Percentiles rank a stretch among this genome's conserved stretches.
These are phyloP conservation scores for Phaffia rhodozyma DNA, from an alignment of 1,284 basidiomycete genomes.

Conservation along the genomic window DNA sequence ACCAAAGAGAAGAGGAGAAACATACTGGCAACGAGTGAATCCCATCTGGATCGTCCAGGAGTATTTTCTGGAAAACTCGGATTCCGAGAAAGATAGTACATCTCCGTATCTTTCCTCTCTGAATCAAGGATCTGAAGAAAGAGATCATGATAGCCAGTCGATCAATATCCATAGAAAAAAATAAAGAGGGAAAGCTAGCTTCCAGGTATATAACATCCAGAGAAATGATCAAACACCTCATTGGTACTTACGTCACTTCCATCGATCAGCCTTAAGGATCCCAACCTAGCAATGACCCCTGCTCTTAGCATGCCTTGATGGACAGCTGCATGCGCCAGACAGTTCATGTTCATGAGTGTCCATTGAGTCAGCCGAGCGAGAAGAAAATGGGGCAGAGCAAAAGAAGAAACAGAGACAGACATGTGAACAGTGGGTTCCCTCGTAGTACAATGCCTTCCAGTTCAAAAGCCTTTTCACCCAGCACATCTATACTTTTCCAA, in stretches of 20 bases:
- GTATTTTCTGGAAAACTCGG: too few species aligned
- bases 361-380: background rate
- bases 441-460: conserved; percentile 48
- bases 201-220: too few species aligned
- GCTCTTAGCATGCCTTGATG: background rate
- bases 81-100: too few species aligned
- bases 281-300: conserved; percentile 53
- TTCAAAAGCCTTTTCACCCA: conserved; percentile 52
- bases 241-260: conserved; percentile 46
- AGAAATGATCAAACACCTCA: too few species aligned
- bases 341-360: background rate
- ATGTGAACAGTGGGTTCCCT: conserved; percentile 37
- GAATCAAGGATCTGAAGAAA: too few species aligned
- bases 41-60: too few species aligned
- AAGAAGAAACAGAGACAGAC: conserved; percentile 46
- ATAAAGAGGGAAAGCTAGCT: too few species aligned
- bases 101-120: too few species aligned
- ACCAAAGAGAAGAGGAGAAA: too few species aligned
- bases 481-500: conserved; percentile 60
- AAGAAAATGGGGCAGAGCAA: conserved; percentile 16
- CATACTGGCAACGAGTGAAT: too few species aligned
- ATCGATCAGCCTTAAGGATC: conserved; percentile 53
- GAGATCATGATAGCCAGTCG: too few species aligned
- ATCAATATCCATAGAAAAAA: too few species aligned
- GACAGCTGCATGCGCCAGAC: background rate